Conservation (phyloP, 305 asterid species). For the Stenogyne calaminthoides region DNA sequence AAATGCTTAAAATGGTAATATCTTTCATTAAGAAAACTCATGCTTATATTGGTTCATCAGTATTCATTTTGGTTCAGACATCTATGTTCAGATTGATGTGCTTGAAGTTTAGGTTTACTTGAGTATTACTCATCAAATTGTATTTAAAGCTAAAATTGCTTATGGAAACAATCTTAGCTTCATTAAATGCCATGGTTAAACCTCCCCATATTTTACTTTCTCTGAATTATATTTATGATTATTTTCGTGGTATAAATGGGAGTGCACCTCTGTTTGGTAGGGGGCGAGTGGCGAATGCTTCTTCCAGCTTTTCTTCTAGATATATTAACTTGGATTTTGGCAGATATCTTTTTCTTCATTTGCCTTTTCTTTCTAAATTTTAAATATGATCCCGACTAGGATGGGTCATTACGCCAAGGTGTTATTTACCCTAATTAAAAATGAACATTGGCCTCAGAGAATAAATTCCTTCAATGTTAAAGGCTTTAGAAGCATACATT, state of each 20-base stretch:
- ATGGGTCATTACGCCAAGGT: not conserved
- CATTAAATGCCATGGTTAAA: slow-evolving; percentile 2
- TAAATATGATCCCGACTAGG: not conserved
- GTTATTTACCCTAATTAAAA: not conserved
- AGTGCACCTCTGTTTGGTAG: not conserved
- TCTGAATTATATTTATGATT: not conserved
- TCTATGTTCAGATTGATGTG: slow-evolving; percentile 14
- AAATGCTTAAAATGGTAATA: not conserved
- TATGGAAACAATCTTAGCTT: not conserved
- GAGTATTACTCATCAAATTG: not conserved
- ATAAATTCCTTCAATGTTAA: not conserved
- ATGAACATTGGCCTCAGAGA: not conserved
- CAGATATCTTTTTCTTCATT: not conserved
- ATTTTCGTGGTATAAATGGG: not conserved
- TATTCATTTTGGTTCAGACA: not conserved
- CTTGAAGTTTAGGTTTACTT: not conserved
- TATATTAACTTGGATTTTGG: not conserved
- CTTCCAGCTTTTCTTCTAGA: not conserved
- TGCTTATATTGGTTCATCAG: not conserved
- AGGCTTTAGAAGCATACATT: not conserved
- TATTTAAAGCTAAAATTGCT: not conserved
- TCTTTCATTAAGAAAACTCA: not conserved
- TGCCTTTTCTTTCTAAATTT: not conserved
- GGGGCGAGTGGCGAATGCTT: not conserved
- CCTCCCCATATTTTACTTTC: not conserved